Percentiles rank a stretch among this genome's conserved stretches.
These are phyloP conservation scores for Acrodontium crateriforme DNA, from an alignment of 2,329 filamentous ascomycete genomes.

Conservation along the genomic window DNA sequence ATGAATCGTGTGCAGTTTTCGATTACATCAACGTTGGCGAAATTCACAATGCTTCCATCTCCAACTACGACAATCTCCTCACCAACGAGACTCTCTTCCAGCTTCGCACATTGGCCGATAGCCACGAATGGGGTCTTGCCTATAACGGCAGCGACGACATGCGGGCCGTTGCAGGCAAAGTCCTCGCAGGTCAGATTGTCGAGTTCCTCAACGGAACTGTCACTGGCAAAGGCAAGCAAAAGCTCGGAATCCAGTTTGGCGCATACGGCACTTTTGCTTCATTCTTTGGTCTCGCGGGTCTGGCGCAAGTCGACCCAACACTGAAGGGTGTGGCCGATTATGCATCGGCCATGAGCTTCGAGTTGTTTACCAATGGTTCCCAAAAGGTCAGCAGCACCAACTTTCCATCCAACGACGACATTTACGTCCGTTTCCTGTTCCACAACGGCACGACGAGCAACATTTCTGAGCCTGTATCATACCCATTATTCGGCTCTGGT, in stretches of 20 bases:
- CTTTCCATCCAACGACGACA: slow-evolving; percentile 28
- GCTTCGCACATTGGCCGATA: slow-evolving; percentile 60
- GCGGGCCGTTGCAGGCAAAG: slow-evolving; percentile 34
- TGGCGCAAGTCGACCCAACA: slow-evolving; percentile 37
- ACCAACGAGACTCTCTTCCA: slow-evolving; percentile 45
- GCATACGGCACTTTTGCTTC: slow-evolving; percentile 47
- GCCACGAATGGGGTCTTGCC: slow-evolving; percentile 69
- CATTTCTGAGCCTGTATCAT: slow-evolving; percentile 34
- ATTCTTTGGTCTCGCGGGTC: slow-evolving; percentile 46
- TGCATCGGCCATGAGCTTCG: slow-evolving; percentile 67
- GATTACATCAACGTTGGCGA: slow-evolving; percentile 49
- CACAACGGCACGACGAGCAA: slow-evolving; percentile 45
- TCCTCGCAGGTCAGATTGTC: slow-evolving; percentile 34
- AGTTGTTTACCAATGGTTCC: slow-evolving; percentile 45
- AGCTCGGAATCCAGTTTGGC: slow-evolving; percentile 44
- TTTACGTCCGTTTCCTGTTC: slow-evolving; percentile 48
- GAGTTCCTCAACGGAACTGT: slow-evolving; percentile 32
- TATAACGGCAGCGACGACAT: slow-evolving; percentile 50
- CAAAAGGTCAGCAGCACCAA: slow-evolving; percentile 28
- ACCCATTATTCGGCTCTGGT: slow-evolving; percentile 46
- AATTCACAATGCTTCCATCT: slow-evolving; percentile 51
- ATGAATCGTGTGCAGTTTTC: slow-evolving; percentile 32
- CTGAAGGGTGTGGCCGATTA: slow-evolving; percentile 77
- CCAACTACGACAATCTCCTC: slow-evolving; percentile 42
- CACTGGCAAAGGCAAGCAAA: slow-evolving; percentile 22